Conservation (phyloP, 176 grass and related monocot species). For the Thalia dealbata region DNA sequence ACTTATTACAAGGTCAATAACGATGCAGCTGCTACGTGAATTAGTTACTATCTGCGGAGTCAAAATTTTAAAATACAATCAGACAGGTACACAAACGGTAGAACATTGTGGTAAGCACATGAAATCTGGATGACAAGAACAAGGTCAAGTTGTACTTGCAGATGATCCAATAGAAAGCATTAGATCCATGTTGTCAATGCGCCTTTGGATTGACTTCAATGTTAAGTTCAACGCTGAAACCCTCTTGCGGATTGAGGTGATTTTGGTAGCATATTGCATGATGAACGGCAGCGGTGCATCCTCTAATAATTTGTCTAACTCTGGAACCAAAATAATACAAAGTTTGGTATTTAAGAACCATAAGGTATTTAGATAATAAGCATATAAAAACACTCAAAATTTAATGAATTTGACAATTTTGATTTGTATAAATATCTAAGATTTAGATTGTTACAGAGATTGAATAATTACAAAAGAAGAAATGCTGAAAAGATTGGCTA, state of each 20-base stretch:
- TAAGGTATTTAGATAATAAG: neutral
- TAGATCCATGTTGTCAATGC: conserved; percentile 71
- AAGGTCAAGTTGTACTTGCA: conserved; percentile 33
- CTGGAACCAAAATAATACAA: conserved; percentile 32
- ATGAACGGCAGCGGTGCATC: conserved; percentile 52
- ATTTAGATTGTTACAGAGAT: no score
- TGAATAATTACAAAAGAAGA: neutral
- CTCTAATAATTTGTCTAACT: conserved; percentile 80
- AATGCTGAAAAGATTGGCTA: neutral
- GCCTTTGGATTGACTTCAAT: conserved; percentile 70
- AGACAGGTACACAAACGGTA: neutral
- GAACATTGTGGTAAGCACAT: neutral
- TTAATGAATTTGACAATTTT: neutral
- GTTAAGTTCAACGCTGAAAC: conserved; percentile 74
- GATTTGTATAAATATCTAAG: no score
- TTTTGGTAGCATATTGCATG: conserved; percentile 70
- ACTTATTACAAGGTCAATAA: neutral
- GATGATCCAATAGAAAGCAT: conserved; percentile 53
- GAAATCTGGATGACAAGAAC: no score
- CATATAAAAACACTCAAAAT: neutral
- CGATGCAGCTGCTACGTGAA: neutral
- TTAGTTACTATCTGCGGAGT: neutral
- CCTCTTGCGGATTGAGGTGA: conserved; percentile 64
- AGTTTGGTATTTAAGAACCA: neutral
- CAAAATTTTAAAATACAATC: neutral